Evolutionary conservation across 1,139 yeast species (phyloP), one percentile per base, ranked within the genome.

Genomic region (Suhomyces maxii): DNA sequence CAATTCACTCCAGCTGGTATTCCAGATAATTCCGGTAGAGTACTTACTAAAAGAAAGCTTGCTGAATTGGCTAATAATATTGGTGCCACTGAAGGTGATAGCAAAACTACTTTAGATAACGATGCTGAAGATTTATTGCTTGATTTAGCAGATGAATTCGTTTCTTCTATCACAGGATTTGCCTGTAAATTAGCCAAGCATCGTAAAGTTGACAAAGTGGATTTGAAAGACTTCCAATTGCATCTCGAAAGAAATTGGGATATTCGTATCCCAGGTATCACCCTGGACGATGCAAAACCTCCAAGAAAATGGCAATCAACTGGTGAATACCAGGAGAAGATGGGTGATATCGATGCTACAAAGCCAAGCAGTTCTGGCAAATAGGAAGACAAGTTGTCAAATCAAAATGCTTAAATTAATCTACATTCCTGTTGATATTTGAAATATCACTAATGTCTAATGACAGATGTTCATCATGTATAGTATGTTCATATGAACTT

Each of bases 161-260:
- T 93, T 8, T 79, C 88, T 8, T 85, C 89, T 41, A 96, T 95
- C 2, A 89, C 97, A 0, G 79, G 89, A 2, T 93, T 93, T 71
- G 96, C 97, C 1, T 93, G 99, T 63, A 81, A 95, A 45, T 73
- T 93, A 56, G 98, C 99, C 8, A 93, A 93, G 63, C 97, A 91
- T 61, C 79, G 99, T 54, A 91, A 90, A 64, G 82, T 89, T 10
- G 96, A 90, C 53, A 80, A 84, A 45, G 74, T 93, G 34, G 98
- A 91, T 58, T 88, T 88, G 12, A 82, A 86, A 56, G 99, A 93
- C 64, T 80, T 95, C 49, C 99, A 93, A 66, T 69, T 93, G 47
- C 97, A 93, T 64, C 73, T 93, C 56, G 99, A 95, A 60, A 82
- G 93, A 56, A 93, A 91, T 63, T 93, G 98, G 98, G 91, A 91